Percentiles rank a stretch among this genome's conserved stretches.
These are phyloP conservation scores for Martiniozyma asiatica DNA, from an alignment of 1,139 yeast genomes.

Conservation along the genomic window DNA sequence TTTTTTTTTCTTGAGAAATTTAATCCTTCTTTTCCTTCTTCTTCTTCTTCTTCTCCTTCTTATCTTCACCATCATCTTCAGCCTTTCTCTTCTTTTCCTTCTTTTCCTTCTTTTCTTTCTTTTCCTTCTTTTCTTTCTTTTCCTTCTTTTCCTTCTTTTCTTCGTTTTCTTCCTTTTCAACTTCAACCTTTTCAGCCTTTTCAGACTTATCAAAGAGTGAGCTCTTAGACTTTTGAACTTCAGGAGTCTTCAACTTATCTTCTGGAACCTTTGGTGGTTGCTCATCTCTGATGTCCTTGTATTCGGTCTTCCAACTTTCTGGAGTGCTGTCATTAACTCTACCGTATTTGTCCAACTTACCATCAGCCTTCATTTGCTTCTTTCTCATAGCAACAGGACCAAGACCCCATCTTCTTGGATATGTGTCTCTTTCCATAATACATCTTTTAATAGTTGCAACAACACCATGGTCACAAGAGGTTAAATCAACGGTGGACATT, in stretches of 20 bases:
- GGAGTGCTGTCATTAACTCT: conserved; percentile 91
- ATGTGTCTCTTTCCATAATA: conserved; percentile 97
- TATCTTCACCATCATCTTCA: conserved; percentile 36
- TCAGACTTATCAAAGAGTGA: conserved; percentile 23
- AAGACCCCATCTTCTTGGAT: conserved; percentile 99
- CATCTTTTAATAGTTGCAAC: conserved; percentile 98
- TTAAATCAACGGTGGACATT: conserved; percentile 95
- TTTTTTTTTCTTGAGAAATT: too few relatives aligned
- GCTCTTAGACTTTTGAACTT: conserved; percentile 36
- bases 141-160: conserved; percentile 37
- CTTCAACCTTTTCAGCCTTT: conserved; percentile 25
- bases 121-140: conserved; percentile 41
- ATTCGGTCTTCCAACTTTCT: conserved; percentile 77
- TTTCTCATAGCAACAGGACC: conserved; percentile 98
- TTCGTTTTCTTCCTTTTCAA: conserved; percentile 26
- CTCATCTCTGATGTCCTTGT: conserved; percentile 68
- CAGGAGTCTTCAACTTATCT: conserved; percentile 30
- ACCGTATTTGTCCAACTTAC: conserved; percentile 93
- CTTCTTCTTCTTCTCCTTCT: conserved; percentile 23
- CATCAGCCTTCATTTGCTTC: conserved; percentile 95
- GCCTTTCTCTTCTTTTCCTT: conserved; percentile 49
- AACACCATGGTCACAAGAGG: conserved; percentile 95
- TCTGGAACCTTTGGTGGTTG: conserved; percentile 33
- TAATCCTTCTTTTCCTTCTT: too few relatives aligned
- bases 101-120: conserved; percentile 43